Evolutionary conservation across 768 basidiomycete genomes (phyloP).

Genomic region (Agrocybe praecox): DNA sequence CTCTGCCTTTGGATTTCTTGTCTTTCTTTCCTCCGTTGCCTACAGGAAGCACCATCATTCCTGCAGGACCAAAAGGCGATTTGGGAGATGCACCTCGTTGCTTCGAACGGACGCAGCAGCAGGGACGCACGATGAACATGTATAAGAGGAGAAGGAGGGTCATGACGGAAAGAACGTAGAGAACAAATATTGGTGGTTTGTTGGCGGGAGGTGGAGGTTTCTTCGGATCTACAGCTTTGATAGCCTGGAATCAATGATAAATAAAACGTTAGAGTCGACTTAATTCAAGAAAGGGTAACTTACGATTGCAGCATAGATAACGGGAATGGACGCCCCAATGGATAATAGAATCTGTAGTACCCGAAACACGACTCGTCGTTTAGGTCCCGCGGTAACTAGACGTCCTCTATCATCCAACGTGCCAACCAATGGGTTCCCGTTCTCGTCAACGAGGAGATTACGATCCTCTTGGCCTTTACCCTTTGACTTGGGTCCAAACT

Average conservation of each 20-base stretch:
- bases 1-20: conserved; percentile 31
- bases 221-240: conserved; percentile 48
- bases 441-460: conserved; percentile 39
- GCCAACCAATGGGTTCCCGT: conserved; percentile 55
- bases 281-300: conserved; percentile 25
- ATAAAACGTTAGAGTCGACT: neutral
- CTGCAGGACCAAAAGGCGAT: conserved; percentile 31
- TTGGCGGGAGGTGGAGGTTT: conserved; percentile 55
- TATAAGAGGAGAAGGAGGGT: conserved; percentile 54
- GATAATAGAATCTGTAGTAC: conserved; percentile 52
- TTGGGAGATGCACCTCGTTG: conserved; percentile 9
- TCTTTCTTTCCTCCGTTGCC: conserved; percentile 44
- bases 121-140: conserved; percentile 61
- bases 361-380: conserved; percentile 53
- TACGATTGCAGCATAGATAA: conserved; percentile 67
- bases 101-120: conserved; percentile 43
- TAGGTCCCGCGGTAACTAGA: conserved; percentile 65
- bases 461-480: conserved; percentile 19
- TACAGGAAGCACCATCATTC: conserved; percentile 61
- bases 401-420: conserved; percentile 59
- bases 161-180: conserved; percentile 59
- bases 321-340: conserved; percentile 51
- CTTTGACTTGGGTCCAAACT: conserved; percentile 51
- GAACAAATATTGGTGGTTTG: conserved; percentile 53
- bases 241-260: conserved; percentile 37